Evolutionary conservation across 1,139 yeast species (phyloP), one percentile per base, ranked within the genome.

Genomic region (Geotrichum fermentans): DNA sequence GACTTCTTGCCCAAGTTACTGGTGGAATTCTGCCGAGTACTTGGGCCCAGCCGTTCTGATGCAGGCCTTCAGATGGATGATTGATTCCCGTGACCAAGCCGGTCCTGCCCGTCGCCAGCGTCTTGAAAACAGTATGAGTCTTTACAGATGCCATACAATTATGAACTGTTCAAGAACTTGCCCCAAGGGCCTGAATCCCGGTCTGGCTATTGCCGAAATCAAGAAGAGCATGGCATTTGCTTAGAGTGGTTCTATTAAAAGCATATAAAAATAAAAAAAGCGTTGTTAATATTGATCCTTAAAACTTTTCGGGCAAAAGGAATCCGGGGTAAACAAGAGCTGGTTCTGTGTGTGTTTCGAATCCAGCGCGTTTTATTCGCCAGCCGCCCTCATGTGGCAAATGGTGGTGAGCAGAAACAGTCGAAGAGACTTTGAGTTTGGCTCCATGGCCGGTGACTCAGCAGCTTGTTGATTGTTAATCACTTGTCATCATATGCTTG

Each of bases 21-120:
- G 99, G 98, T 94, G 99, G 99, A 94, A 94, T 74, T 96, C 89
- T 73, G 96, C 90, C 72, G 95, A 94, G 75, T 94, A 94, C 73
- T 77, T 94, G 63, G 98, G 98, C 52, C 97, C 98, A 32, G 97
- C 97, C 26, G 97, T 92, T 52, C 79, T 92, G 70, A 87, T 92
- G 97, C 98, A 92, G 76, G 97, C 97, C 52, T 92, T 83, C 79
- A 83, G 98, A 77, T 92, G 98, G 98, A 82, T 92, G 77, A 81
- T 89, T 58, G 99, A 92, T 71, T 84, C 96, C 44, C 85, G 99
- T 75, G 99, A 92, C 71, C 83, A 88, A 71, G 96, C 96, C 49
- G 76, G 88, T 40, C 75, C 72, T 57, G 63, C 74, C 60, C 89
- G 99, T 78, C 86, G 81, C 69, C 86, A 82, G 64, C 83, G 84